These are phyloP conservation scores for Penicillium olsonii DNA, from an alignment of 2,329 filamentous ascomycete genomes.

Conservation along the genomic window DNA sequence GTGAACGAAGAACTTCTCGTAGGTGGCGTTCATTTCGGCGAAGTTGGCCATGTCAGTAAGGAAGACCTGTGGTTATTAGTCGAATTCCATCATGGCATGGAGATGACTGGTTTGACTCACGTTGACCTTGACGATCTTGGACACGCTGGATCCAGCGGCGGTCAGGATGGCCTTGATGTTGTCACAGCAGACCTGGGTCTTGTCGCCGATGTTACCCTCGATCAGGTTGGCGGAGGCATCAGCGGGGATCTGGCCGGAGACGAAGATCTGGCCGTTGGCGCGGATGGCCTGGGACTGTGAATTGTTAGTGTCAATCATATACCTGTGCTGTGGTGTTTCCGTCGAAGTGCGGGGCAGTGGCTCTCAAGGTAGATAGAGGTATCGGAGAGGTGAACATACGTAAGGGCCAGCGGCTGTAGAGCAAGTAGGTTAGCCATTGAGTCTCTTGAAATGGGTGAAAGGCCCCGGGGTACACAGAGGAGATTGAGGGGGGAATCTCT, in stretches of 20 bases:
- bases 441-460: too few species aligned
- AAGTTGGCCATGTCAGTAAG: slow-evolving; percentile 90
- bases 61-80: slow-evolving; percentile 62
- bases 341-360: slow-evolving; percentile 3
- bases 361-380: slow-evolving; percentile 1
- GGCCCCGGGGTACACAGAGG: too few species aligned
- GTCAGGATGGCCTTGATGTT: slow-evolving; percentile 83
- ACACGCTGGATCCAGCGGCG: slow-evolving; percentile 75
- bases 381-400: slow-evolving; percentile 32
- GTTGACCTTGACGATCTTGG: slow-evolving; percentile 85
- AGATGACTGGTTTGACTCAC: slow-evolving; percentile 29
- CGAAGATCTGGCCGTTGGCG: slow-evolving; percentile 68
- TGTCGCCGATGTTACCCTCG: slow-evolving; percentile 65
- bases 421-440: slow-evolving; percentile 14
- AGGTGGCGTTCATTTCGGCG: slow-evolving; percentile 73
- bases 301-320: neutral
- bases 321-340: neutral
- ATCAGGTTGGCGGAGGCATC: slow-evolving; percentile 60
- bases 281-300: slow-evolving; percentile 61
- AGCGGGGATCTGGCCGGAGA: slow-evolving; percentile 76
- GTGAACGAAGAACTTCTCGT: slow-evolving; percentile 68
- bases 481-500: too few species aligned
- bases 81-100: neutral
- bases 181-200: slow-evolving; percentile 70
- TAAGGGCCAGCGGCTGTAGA: slow-evolving; percentile 44